Evolutionary conservation across 257 asterid species (phyloP).

Genomic region (Jasminum sambac): DNA sequence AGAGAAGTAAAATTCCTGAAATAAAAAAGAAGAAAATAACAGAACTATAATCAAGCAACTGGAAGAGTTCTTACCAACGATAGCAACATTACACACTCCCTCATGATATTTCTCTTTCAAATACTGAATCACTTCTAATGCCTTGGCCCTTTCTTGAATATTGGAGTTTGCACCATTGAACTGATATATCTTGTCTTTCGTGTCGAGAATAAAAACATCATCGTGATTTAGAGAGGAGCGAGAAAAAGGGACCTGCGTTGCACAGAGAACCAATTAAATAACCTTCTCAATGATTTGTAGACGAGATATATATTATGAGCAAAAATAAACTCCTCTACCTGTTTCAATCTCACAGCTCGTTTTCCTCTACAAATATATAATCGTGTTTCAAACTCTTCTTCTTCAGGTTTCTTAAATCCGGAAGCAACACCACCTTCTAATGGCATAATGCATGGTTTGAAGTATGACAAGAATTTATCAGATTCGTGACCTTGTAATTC

Average conservation of each 20-base stretch:
- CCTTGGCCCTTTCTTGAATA: constrained; percentile 97
- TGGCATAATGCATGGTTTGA: constrained; percentile 90
- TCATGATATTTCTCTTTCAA: constrained; percentile 95
- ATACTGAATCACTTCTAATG: constrained; percentile 91
- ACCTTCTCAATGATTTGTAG: neutral
- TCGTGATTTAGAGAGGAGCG: constrained; percentile 97
- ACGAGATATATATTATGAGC: neutral
- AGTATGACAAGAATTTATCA: constrained; percentile 81
- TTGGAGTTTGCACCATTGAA: constrained; percentile 97
- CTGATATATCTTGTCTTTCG: constrained; percentile 89
- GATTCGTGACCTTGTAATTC: constrained; percentile 93
- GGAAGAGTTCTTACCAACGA: constrained; percentile 66
- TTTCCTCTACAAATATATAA: constrained; percentile 84
- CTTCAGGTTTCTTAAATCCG: constrained; percentile 82
- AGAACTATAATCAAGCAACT: constrained; percentile 12
- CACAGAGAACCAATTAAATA: constrained; percentile 6
- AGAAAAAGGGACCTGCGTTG: constrained; percentile 77
- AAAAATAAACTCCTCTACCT: constrained; percentile 40
- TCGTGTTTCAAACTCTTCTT: constrained; percentile 86
- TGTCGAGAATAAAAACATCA: constrained; percentile 90
- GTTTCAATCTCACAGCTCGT: constrained; percentile 77
- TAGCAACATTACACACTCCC: constrained; percentile 93
- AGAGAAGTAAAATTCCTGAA: constrained; percentile 9
- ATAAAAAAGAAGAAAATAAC: constrained; percentile 6
- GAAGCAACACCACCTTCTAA: constrained; percentile 95